Evolutionary conservation across 495 filamentous ascomycete genomes (phyloP).

Genomic region (Parathielavia hyrcaniae): DNA sequence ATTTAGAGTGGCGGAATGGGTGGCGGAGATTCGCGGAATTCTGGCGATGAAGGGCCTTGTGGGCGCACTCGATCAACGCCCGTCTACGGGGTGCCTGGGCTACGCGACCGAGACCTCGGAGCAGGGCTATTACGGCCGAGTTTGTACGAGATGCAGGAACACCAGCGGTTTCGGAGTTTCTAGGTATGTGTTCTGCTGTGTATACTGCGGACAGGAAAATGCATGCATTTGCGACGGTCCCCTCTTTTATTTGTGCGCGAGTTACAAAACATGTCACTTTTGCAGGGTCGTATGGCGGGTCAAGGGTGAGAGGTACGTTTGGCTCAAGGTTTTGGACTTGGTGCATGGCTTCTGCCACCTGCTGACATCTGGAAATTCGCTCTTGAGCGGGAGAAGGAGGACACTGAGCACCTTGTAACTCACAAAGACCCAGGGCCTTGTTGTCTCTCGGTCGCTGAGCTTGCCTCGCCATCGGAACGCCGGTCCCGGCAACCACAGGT

Average conservation of each 20-base stretch:
- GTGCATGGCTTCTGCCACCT: no score
- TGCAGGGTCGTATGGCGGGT: not conserved
- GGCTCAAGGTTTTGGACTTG: no score
- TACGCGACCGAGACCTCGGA: not conserved
- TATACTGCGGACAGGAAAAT: slow-evolving; percentile 16
- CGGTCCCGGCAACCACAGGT: not conserved
- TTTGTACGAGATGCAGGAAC: slow-evolving; percentile 4
- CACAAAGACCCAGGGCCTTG: no score
- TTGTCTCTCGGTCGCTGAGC: not conserved
- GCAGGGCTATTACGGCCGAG: not conserved
- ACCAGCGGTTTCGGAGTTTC: not conserved
- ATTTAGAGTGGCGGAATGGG: not conserved
- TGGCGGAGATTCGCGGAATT: not conserved
- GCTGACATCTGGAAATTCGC: no score
- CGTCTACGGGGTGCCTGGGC: not conserved
- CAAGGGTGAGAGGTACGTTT: not conserved
- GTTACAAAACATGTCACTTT: not conserved
- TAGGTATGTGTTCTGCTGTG: slow-evolving; percentile 18
- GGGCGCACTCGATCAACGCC: no score
- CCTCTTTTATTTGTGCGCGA: not conserved
- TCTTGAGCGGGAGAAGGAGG: no score
- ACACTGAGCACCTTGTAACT: no score
- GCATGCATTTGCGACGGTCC: slow-evolving; percentile 11
- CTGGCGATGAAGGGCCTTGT: not conserved
- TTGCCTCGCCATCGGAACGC: not conserved